Conservation (phyloP, 176 grass and related monocot species). For the Sorghum bicolor region DNA sequence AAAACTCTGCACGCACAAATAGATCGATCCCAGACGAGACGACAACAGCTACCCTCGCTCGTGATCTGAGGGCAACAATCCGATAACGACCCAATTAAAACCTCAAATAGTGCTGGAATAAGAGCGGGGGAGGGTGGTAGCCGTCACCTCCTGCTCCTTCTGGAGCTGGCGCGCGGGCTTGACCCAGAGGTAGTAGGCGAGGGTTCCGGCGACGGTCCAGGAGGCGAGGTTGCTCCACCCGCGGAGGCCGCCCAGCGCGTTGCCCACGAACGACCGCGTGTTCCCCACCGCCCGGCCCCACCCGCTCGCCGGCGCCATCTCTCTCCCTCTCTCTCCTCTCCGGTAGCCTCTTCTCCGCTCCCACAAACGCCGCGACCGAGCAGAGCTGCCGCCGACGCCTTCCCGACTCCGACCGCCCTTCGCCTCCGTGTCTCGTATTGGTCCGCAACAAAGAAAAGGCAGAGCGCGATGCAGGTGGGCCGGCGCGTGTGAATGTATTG, state of each 20-base stretch:
- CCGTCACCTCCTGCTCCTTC: slow-evolving; percentile 76
- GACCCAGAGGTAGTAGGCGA: slow-evolving; percentile 99
- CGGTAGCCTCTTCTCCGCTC: neutral
- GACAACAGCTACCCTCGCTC: neutral
- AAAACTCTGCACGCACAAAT: neutral
- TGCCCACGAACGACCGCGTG: slow-evolving; percentile 82
- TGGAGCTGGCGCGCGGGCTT: slow-evolving; percentile 64
- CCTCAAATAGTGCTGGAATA: neutral
- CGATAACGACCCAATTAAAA: neutral
- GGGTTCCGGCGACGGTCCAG: slow-evolving; percentile 82
- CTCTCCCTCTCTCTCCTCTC: neutral
- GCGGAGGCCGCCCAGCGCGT: slow-evolving; percentile 81
- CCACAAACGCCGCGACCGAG: neutral
- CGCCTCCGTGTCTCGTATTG: slow-evolving; percentile 25
- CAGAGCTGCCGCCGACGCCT: slow-evolving; percentile 4
- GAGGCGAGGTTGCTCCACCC: slow-evolving; percentile 86
- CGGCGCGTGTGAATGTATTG: neutral
- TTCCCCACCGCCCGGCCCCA: slow-evolving; percentile 55
- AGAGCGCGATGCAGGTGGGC: neutral
- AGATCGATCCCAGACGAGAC: neutral
- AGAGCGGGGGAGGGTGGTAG: no score
- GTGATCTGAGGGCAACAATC: neutral
- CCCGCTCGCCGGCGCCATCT: slow-evolving; percentile 45
- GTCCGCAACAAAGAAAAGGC: slow-evolving; percentile 37
- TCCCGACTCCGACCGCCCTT: slow-evolving; percentile 15